Base-by-base conservation (phyloP, 768 basidiomycete genomes). In the Calocera viscosa region DNA sequence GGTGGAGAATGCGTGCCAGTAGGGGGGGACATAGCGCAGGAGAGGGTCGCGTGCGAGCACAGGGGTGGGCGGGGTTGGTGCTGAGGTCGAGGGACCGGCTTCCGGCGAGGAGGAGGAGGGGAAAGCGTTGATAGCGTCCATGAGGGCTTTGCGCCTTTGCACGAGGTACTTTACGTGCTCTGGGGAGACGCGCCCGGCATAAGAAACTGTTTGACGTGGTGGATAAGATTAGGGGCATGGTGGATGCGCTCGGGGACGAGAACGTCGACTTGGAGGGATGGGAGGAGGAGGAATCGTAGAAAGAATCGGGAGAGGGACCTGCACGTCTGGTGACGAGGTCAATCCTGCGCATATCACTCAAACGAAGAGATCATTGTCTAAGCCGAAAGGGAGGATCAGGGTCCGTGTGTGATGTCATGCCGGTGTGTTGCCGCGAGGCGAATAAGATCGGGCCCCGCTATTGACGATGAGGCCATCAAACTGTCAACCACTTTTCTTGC, bases 1-100 rank as follows among this genome's bases (percentile, higher is more conserved):
- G 0, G 93, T 95, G 10, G 86, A 90, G 73, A 94, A 77, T 5
- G 41, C 28, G 24, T 91, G 89, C 91, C 92, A 96, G 74, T 95
- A 95, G 0, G 94, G 89, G 43, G 86, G 78, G 64, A 89, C 82
- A 75, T 92, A 91, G 74, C 89, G 88, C 68, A 96, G 79, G 12
- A 86, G 86, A 0, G 76, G 76, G 67, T 78, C 38, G 33, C 28
- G 49, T 7, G 39, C 10, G 5, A 67, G 30, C 7, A 33, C 49
- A 10, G 35, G 38, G 35, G 30, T 33, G 53, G 53, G 24, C n/a
- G n/a, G n/a, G n/a, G n/a, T n/a, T n/a, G n/a, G n/a, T n/a, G n/a
- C n/a, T n/a, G n/a, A n/a, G n/a, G n/a, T n/a, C n/a, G n/a, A n/a
- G n/a, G n/a, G n/a, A n/a, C n/a, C n/a, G n/a, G n/a, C n/a, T n/a